These are phyloP conservation scores for Cercospora sesami DNA, from an alignment of 2,329 filamentous ascomycete species.

Conservation along the genomic window DNA sequence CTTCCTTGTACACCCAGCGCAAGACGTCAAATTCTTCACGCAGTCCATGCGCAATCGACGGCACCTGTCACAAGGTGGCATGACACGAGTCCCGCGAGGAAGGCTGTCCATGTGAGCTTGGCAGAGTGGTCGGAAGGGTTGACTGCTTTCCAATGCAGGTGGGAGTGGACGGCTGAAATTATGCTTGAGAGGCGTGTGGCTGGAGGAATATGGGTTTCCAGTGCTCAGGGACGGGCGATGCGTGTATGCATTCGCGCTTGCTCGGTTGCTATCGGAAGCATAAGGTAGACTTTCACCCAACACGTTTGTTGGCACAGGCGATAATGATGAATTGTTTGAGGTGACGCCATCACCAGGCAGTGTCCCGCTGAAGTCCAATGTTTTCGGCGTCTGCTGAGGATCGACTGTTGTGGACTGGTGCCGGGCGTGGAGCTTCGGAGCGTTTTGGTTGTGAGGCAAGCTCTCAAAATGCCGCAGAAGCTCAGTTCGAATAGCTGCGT, in stretches of 20 bases:
- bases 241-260: conserved; percentile 6
- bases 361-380: conserved; percentile 3
- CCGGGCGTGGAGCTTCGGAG: conserved; percentile 29
- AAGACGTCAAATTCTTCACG: conserved; percentile 81
- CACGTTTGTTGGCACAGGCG: conserved; percentile 31
- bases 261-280: conserved; percentile 19
- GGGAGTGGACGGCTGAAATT: conserved; percentile 43
- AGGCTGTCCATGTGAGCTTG: conserved; percentile 70
- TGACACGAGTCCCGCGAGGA: conserved; percentile 69
- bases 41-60: conserved; percentile 77
- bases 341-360: conserved; percentile 21
- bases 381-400: conserved; percentile 2
- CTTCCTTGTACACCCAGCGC: conserved; percentile 84
- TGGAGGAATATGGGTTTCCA: conserved; percentile 21
- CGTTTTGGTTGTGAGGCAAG: conserved; percentile 53
- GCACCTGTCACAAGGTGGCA: conserved; percentile 83
- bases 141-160: conserved; percentile 38
- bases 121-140: conserved; percentile 41
- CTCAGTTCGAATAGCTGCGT: conserved; percentile 59
- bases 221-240: conserved; percentile 34
- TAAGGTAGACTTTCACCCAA: conserved; percentile 32
- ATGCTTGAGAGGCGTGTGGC: conserved; percentile 35
- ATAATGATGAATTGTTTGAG: conserved; percentile 36
- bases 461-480: conserved; percentile 64
- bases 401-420: conserved; percentile 26